Conservation (phyloP, 2,329 filamentous ascomycete species). For the Diatrype stigma region DNA sequence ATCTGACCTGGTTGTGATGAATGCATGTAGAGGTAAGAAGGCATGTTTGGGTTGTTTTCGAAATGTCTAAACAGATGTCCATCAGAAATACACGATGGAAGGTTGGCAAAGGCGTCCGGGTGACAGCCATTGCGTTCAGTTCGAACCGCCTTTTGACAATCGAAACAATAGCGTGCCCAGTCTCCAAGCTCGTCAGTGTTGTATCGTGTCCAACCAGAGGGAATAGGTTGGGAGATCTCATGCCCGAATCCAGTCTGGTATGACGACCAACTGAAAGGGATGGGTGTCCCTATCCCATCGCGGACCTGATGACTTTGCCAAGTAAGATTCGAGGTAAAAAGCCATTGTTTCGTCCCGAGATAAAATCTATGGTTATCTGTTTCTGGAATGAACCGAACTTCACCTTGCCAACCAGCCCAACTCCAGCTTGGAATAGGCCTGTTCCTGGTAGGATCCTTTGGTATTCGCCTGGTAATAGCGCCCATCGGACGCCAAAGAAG, state of each 20-base stretch:
- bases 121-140: too few species aligned
- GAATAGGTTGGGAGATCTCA: not conserved
- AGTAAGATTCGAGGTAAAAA: not conserved
- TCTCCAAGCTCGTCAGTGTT: too few species aligned
- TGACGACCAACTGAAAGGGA: not conserved
- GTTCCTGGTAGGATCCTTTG: not conserved
- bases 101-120: too few species aligned
- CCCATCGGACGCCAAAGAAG: not conserved
- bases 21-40: not conserved
- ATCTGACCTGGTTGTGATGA: not conserved
- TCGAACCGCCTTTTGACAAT: not conserved
- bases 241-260: not conserved
- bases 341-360: not conserved
- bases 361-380: too few species aligned
- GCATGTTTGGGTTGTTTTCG: not conserved
- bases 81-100: not conserved
- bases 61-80: not conserved
- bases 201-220: not conserved
- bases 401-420: not conserved
- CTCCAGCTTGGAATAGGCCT: not conserved
- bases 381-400: too few species aligned
- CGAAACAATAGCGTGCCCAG: not conserved
- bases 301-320: not conserved
- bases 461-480: not conserved
- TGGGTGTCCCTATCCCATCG: not conserved